Base-by-base conservation (phyloP, 805 yeast genomes). In the Brettanomyces anomalus region DNA sequence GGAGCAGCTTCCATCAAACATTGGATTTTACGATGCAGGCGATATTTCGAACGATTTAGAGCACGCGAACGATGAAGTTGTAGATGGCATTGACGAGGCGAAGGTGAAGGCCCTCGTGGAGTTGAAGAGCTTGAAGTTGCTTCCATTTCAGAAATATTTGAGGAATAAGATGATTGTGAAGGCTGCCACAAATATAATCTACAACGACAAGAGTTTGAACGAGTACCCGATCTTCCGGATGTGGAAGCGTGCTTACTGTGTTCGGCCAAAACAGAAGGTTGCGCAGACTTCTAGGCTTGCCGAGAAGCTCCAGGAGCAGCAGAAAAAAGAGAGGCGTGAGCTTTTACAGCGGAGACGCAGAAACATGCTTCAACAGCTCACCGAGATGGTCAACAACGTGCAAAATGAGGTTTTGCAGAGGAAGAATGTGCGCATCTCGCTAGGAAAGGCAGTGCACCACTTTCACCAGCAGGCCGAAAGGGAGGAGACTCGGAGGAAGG, bases 281-380 rank as follows among this genome's bases (percentile, higher is more conserved):
- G 78, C 81, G 16, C 84, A 82, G 53, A 85, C 94, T 1, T 83
- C 86, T 4, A 70, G 81, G 46, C 65, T 85, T 37, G 88, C 89
- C 4, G 82, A 79, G 57, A 85, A 82, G 55, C 66, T 85, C 45
- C 87, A 83, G 56, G 81, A 81, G 53, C 83, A 81, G 56, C 40
- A 28, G 34, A 70, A 73, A 48, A 62, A 75, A 43, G 90, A 84
- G 52, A 72, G 72, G 48, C 68, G 70, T 43, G 69, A 70, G 49
- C 50, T 69, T 28, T 77, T 77, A 49, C 73, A 72, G 46, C 67
- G 68, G 40, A 53, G 70, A 46, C 85, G 76, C 48, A 62, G 71
- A 41, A 64, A 66, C 43, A 77, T 71, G 52, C 71, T 79, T 17
- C 55, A 62, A 19, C 49, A 47, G 5, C 56, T 71, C n/a, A 50